phyloP scores from a whole-genome alignment of 208 protist species.

The Leishmania arabica region DNA sequence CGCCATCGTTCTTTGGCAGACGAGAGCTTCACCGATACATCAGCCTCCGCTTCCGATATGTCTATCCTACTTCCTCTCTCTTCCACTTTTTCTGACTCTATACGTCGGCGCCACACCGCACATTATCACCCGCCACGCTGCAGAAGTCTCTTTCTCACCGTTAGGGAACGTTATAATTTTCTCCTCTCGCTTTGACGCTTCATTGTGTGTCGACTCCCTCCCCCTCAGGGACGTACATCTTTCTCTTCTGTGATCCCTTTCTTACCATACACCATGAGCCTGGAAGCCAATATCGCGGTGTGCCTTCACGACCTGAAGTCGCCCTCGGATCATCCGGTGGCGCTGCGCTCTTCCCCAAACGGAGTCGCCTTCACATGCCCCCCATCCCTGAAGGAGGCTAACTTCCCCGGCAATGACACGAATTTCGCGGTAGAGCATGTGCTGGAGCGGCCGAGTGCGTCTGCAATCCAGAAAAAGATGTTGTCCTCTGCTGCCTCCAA shows the following conservation, averaged over 20 bases:
- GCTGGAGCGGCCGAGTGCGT: slow-evolving; percentile 46
- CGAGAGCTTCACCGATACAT: not conserved
- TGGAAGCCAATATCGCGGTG: slow-evolving; percentile 76
- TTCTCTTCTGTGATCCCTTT: slow-evolving; percentile 5
- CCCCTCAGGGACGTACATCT: not conserved
- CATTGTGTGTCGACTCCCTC: not conserved
- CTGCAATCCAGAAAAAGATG: slow-evolving; percentile 30
- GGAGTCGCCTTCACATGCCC: slow-evolving; percentile 65
- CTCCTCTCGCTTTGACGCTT: not conserved
- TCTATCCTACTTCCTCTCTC: not conserved
- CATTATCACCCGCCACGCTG: not conserved
- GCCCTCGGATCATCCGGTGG: slow-evolving; percentile 36
- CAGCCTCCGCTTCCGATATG: not conserved
- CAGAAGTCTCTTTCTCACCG: not conserved
- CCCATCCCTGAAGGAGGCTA: slow-evolving; percentile 49
- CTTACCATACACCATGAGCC: slow-evolving; percentile 21
- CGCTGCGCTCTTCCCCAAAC: slow-evolving; percentile 50
- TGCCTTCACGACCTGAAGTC: slow-evolving; percentile 64
- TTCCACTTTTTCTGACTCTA: not conserved
- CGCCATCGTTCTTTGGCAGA: not conserved
- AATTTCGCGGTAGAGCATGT: slow-evolving; percentile 68
- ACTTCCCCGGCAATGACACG: slow-evolving; percentile 71
- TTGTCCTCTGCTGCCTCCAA: slow-evolving; percentile 47
- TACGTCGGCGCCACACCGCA: not conserved
- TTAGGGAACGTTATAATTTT: not conserved